Conservation (phyloP, 176 grass and related monocot species). For the Neostapfia colusana region DNA sequence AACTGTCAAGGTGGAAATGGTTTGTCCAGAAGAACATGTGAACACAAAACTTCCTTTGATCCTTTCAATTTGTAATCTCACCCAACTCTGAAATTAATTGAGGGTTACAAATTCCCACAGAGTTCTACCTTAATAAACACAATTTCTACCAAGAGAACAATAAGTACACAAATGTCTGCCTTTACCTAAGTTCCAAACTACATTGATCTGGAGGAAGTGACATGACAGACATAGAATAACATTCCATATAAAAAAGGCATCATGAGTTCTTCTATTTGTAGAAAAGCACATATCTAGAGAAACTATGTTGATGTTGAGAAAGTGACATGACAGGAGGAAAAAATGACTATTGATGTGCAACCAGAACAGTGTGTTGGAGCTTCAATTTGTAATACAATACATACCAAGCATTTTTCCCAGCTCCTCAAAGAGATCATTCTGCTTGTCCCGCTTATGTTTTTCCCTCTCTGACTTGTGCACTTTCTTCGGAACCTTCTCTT, state of each 20-base stretch:
- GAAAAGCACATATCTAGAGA: background rate
- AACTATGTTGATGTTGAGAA: background rate
- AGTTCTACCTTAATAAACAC: background rate
- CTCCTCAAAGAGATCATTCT: slow-evolving; percentile 75
- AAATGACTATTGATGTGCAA: background rate
- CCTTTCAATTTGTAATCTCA: background rate
- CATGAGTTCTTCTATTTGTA: background rate
- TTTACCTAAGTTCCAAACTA: background rate
- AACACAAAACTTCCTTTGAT: background rate
- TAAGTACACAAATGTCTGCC: background rate
- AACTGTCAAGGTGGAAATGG: background rate
- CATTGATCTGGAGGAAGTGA: background rate
- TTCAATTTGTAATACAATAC: slow-evolving; percentile 14
- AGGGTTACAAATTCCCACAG: background rate
- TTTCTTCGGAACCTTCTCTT: slow-evolving; percentile 74
- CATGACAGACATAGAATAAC: background rate
- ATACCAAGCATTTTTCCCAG: slow-evolving; percentile 72
- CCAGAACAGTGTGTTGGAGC: background rate
- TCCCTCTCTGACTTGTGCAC: slow-evolving; percentile 91
- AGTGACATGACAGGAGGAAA: background rate
- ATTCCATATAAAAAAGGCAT: slow-evolving; percentile 8
- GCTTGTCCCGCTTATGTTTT: slow-evolving; percentile 67
- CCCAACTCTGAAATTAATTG: background rate
- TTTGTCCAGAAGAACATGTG: background rate
- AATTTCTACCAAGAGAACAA: background rate